These are phyloP conservation scores for Parathielavia appendiculata DNA, from an alignment of 495 filamentous ascomycete genomes.

Conservation along the genomic window DNA sequence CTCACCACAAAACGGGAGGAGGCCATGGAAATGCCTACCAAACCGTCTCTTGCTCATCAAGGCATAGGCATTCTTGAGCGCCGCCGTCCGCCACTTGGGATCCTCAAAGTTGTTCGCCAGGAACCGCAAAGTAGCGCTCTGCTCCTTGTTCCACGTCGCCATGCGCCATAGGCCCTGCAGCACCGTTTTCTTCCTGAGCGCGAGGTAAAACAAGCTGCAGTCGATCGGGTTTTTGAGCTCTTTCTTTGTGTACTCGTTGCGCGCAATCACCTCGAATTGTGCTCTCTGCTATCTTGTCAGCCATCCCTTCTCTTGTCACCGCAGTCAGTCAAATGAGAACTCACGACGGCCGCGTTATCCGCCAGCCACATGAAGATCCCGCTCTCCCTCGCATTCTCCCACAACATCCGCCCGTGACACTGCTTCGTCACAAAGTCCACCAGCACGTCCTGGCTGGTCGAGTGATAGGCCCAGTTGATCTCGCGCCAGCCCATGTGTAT, in stretches of 20 bases:
- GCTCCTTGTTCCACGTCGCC: conserved; percentile 85
- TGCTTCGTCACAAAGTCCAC: conserved; percentile 80
- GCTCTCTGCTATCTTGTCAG: conserved; percentile 47
- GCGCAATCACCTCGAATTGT: conserved; percentile 83
- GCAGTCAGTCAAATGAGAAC: conserved; percentile 21
- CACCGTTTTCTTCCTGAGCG: conserved; percentile 84
- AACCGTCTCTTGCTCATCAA: conserved; percentile 86
- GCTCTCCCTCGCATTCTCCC: conserved; percentile 78
- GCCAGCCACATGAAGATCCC: conserved; percentile 95
- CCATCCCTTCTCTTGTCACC: background rate
- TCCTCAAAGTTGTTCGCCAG: conserved; percentile 85
- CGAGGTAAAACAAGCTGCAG: conserved; percentile 87
- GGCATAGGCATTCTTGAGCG: conserved; percentile 96
- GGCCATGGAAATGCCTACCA: conserved; percentile 45
- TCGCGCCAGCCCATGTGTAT: conserved; percentile 83
- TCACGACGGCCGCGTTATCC: conserved; percentile 69
- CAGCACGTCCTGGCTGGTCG: conserved; percentile 85
- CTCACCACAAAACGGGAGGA: conserved; percentile 12
- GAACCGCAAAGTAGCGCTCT: conserved; percentile 66
- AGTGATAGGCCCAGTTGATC: conserved; percentile 92
- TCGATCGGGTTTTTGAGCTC: conserved; percentile 91
- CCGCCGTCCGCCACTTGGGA: conserved; percentile 79
- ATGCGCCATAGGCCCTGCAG: conserved; percentile 94
- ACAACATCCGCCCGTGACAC: conserved; percentile 70
- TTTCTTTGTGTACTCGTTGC: conserved; percentile 86